Evolutionary conservation across 108 stramenopile genomes (phyloP).

Genomic region (Schizochytrium sp.): DNA sequence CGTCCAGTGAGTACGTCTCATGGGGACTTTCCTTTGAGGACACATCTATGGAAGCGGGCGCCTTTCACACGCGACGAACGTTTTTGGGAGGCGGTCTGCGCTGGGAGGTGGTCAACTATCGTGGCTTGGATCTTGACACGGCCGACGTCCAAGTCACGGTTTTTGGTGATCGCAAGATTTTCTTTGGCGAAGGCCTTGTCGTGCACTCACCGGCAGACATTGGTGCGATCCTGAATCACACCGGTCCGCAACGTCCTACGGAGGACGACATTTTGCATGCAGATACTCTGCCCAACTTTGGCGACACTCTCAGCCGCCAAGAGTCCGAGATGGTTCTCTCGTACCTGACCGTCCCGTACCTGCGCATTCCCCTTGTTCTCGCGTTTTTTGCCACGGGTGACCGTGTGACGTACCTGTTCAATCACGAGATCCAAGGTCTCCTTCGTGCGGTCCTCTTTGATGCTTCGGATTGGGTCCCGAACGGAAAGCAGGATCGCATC

Average conservation of each 20-base stretch:
- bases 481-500: background rate
- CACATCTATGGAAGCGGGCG: background rate
- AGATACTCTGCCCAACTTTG: constrained; percentile 12
- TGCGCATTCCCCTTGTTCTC: constrained; percentile 25
- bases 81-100: background rate
- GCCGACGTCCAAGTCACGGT: constrained; percentile 3
- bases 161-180: constrained; percentile 19
- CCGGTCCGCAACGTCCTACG: background rate
- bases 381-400: constrained; percentile 20
- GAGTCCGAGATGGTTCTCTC: constrained; percentile 20
- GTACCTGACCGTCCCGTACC: constrained; percentile 24
- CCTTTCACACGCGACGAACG: background rate
- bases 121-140: constrained; percentile 11
- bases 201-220: constrained; percentile 15
- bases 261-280: constrained; percentile 23
- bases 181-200: constrained; percentile 14
- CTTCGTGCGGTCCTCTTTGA: constrained; percentile 27
- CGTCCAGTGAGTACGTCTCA: background rate
- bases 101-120: constrained; percentile 7
- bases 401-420: background rate
- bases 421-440: background rate
- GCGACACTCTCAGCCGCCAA: constrained; percentile 3
- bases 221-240: background rate
- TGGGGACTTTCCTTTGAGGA: constrained; percentile 3
- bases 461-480: constrained; percentile 25